phyloP scores from a whole-genome alignment of 1,284 basidiomycete genomes.

The Heliocybe sulcata region DNA sequence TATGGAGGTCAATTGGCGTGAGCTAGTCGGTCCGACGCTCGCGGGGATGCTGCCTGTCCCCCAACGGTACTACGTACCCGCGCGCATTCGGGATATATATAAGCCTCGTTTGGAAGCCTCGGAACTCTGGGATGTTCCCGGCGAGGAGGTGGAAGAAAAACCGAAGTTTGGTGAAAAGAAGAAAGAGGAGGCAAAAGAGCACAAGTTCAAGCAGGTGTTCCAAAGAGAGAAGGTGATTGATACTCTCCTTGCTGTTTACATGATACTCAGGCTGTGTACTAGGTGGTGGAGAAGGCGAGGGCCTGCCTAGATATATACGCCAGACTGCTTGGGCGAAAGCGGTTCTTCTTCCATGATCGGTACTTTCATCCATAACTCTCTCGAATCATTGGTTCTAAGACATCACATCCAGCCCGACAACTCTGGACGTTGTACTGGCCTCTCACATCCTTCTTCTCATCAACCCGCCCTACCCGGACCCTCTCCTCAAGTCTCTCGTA shows the following conservation, averaged over 20 bases:
- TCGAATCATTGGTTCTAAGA: not conserved
- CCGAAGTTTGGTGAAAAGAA: slow-evolving; percentile 26
- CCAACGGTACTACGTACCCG: slow-evolving; percentile 66
- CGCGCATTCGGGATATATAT: slow-evolving; percentile 50
- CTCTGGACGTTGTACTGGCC: slow-evolving; percentile 58
- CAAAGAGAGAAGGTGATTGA: slow-evolving; percentile 53
- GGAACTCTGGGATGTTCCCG: slow-evolving; percentile 52
- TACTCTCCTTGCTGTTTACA: not conserved
- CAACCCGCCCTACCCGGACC: slow-evolving; percentile 53
- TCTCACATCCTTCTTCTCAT: slow-evolving; percentile 58
- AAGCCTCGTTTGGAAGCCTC: slow-evolving; percentile 50
- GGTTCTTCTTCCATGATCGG: slow-evolving; percentile 46
- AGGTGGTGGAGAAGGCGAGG: slow-evolving; percentile 58
- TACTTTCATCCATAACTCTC: slow-evolving; percentile 13
- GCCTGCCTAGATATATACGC: slow-evolving; percentile 49
- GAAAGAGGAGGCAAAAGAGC: slow-evolving; percentile 10
- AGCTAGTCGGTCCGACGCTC: slow-evolving; percentile 44
- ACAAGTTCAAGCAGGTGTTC: slow-evolving; percentile 39
- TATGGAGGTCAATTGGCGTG: slow-evolving; percentile 52
- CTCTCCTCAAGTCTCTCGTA: slow-evolving; percentile 46
- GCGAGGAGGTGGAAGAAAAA: slow-evolving; percentile 35
- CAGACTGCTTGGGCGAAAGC: slow-evolving; percentile 42
- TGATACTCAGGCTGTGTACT: slow-evolving; percentile 1
- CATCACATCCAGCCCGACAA: slow-evolving; percentile 36
- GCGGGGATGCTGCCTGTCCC: slow-evolving; percentile 54